A percentile compares a stretch with the other conserved stretches of the same genome.
phyloP scores from a whole-genome alignment of 73 alveolate species.

The Uronychia binucleata region DNA sequence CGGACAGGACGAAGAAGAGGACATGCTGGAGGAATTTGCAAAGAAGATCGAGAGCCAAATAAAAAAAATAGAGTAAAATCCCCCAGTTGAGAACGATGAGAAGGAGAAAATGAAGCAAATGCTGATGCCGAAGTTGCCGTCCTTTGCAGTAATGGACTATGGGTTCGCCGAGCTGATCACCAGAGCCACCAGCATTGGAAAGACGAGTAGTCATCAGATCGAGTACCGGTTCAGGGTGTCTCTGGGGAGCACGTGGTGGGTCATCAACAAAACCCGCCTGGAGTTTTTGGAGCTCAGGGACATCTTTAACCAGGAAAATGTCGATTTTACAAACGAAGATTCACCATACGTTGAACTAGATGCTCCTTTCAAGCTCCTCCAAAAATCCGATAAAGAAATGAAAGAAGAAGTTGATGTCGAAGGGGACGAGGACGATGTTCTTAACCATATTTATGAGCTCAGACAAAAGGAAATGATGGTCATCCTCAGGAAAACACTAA shows the following conservation, averaged over 20 bases:
- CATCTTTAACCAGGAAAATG: not conserved
- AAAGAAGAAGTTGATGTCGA: not conserved
- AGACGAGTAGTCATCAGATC: not conserved
- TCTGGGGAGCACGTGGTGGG: not conserved
- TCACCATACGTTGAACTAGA: not conserved
- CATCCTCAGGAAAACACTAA: not conserved
- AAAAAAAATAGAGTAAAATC: not conserved
- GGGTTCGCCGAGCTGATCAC: not conserved
- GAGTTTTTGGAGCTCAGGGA: not conserved
- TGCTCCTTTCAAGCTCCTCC: not conserved
- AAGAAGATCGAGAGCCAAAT: not conserved
- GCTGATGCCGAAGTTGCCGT: not conserved
- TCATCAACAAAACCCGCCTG: not conserved
- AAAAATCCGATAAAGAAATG: not conserved
- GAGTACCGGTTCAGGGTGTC: not conserved
- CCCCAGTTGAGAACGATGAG: not conserved
- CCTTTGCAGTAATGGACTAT: not conserved
- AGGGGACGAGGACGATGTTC: not conserved
- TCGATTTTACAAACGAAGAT: not conserved
- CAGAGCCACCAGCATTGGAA: not conserved
- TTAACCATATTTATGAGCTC: not conserved
- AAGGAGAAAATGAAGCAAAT: not conserved
- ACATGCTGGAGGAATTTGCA: not conserved
- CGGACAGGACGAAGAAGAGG: not conserved
- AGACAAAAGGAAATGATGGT: not conserved